These are phyloP conservation scores for Aspergillus nanangensis DNA, from an alignment of 495 filamentous ascomycete species.

Conservation along the genomic window DNA sequence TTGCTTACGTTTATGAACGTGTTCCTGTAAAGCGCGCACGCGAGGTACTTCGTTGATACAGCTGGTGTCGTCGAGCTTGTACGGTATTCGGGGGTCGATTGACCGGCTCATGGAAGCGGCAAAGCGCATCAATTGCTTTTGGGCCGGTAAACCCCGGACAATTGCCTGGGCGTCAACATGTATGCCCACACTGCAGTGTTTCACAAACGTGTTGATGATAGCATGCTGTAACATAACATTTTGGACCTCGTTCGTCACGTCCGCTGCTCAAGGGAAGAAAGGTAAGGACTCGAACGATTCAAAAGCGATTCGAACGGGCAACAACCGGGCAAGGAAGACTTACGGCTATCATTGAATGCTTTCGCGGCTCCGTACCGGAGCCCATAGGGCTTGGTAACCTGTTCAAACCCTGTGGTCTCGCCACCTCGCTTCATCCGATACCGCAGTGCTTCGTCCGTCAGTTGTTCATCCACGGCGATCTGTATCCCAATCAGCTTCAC, in stretches of 20 bases:
- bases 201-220: constrained; percentile 31
- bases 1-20: constrained; percentile 6
- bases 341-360: constrained; percentile 31
- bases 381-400: constrained; percentile 24
- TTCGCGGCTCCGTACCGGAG: constrained; percentile 33
- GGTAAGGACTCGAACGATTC: constrained; percentile 5
- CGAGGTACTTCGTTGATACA: constrained; percentile 16
- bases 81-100: constrained; percentile 30
- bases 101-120: constrained; percentile 27
- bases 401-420: constrained; percentile 24
- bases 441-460: constrained; percentile 21
- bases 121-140: constrained; percentile 29
- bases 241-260: constrained; percentile 34
- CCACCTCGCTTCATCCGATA: constrained; percentile 24
- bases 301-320: constrained; percentile 5
- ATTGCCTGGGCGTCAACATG: constrained; percentile 29
- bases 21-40: constrained; percentile 9
- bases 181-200: constrained; percentile 30
- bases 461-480: constrained; percentile 24
- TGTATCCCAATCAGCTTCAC: constrained; percentile 14
- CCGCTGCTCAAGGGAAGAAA: constrained; percentile 15
- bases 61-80: constrained; percentile 14
- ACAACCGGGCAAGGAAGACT: constrained; percentile 9
- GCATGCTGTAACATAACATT: constrained; percentile 36
- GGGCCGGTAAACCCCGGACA: constrained; percentile 20